phyloP scores from a whole-genome alignment of 2,329 filamentous ascomycete species.

The Neonectria coccinea region DNA sequence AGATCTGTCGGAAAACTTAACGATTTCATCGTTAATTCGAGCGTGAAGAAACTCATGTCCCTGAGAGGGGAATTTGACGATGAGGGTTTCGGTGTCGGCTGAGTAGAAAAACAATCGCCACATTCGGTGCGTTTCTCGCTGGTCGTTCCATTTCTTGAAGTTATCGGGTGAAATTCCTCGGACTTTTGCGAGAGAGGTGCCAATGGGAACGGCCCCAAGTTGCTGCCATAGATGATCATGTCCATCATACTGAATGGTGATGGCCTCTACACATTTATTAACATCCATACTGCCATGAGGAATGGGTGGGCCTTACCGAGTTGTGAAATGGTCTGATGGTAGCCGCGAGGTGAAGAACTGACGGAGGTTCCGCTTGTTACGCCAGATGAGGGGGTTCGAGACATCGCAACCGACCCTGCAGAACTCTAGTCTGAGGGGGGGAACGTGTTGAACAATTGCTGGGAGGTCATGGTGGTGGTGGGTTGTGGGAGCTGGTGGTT shows the following conservation, averaged over 20 bases:
- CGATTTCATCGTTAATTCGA: not conserved
- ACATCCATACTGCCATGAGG: not conserved
- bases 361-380: too few species aligned
- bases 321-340: not conserved
- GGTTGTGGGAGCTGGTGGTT: too few species aligned
- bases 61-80: not conserved
- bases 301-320: not conserved
- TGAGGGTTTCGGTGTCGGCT: not conserved
- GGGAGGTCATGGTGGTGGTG: too few species aligned
- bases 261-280: not conserved
- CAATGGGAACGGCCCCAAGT: not conserved
- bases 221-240: not conserved
- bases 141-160: not conserved
- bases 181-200: not conserved
- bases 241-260: not conserved
- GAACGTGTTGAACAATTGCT: too few species aligned
- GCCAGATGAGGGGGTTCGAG: too few species aligned
- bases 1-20: accelerated
- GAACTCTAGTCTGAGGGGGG: too few species aligned
- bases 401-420: too few species aligned
- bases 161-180: not conserved
- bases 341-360: too few species aligned
- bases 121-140: not conserved
- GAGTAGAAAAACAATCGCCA: slow-evolving; percentile 1
- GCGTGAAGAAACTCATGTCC: not conserved